phyloP scores from a whole-genome alignment of 495 filamentous ascomycete species.

The Pseudevernia furfuracea region DNA sequence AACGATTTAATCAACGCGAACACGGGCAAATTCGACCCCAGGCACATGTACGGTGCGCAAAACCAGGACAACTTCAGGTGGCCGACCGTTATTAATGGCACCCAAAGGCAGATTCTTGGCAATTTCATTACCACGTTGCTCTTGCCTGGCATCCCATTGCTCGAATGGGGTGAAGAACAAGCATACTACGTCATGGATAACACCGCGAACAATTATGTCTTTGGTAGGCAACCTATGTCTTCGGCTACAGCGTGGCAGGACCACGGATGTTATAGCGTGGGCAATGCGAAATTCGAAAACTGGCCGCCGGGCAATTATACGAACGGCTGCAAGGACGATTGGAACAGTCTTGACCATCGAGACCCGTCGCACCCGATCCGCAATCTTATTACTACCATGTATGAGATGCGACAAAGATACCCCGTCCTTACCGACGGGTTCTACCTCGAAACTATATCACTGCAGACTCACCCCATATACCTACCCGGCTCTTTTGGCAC shows the following conservation, averaged over 20 bases:
- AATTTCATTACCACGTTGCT: conserved; percentile 40
- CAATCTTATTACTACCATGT: conserved; percentile 43
- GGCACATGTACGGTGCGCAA: conserved; percentile 44
- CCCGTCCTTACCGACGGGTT: conserved; percentile 45
- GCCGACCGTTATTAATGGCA: conserved; percentile 44
- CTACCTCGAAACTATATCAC: conserved; percentile 36
- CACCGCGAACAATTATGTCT: conserved; percentile 44
- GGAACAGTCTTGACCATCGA: conserved; percentile 44
- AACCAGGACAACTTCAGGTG: conserved; percentile 49
- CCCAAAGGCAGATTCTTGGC: conserved; percentile 39
- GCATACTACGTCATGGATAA: conserved; percentile 44
- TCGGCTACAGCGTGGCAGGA: conserved; percentile 45
- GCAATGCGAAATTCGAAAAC: conserved; percentile 39
- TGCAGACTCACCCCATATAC: conserved; percentile 37
- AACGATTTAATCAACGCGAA: conserved; percentile 45
- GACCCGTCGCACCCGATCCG: conserved; percentile 46
- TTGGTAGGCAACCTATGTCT: conserved; percentile 43
- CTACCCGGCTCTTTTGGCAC: conserved; percentile 39
- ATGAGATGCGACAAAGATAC: conserved; percentile 41
- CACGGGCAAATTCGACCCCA: conserved; percentile 44
- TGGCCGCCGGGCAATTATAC: conserved; percentile 39
- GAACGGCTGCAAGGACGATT: conserved; percentile 41
- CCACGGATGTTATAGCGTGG: conserved; percentile 45
- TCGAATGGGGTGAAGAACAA: conserved; percentile 48
- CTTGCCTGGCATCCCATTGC: conserved; percentile 44